A percentile compares a stretch with the other conserved stretches of the same genome.
These are phyloP conservation scores for Plasmodium coatneyi DNA, from an alignment of 169 alveolate genomes.

Conservation along the genomic window DNA sequence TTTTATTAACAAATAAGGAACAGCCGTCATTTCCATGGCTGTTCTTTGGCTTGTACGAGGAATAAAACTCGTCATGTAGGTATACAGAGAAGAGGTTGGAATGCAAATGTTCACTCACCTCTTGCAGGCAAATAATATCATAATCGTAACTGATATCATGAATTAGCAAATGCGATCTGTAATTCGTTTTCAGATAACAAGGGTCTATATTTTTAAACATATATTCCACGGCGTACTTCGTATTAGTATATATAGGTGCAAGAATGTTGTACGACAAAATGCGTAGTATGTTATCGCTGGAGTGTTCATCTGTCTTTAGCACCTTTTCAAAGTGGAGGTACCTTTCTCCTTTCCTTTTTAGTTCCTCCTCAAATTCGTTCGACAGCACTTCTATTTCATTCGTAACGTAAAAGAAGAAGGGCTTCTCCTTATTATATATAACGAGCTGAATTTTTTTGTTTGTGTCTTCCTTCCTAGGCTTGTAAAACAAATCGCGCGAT, in stretches of 20 bases:
- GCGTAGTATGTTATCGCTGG: conserved; percentile 14
- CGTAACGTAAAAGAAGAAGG: conserved; percentile 48
- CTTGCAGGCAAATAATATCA: conserved; percentile 68
- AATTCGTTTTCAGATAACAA: conserved; percentile 56
- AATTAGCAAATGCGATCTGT: conserved; percentile 63
- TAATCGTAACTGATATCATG: conserved; percentile 36
- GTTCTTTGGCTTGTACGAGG: conserved; percentile 43
- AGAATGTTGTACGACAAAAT: conserved; percentile 57
- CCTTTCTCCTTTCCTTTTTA: conserved; percentile 44
- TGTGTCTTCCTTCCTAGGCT: conserved; percentile 36
- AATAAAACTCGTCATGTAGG: conserved; percentile 41
- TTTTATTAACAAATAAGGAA: conserved; percentile 70
- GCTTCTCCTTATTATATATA: conserved; percentile 52
- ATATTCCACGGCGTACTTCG: conserved; percentile 53
- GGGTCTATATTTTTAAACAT: conserved; percentile 66
- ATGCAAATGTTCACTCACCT: conserved; percentile 71
- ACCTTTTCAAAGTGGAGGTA: conserved; percentile 15
- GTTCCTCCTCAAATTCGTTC: conserved; percentile 28
- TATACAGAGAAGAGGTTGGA: conserved; percentile 24
- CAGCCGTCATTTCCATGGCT: conserved; percentile 68
- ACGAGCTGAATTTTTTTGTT: conserved; percentile 46
- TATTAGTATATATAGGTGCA: conserved; percentile 72
- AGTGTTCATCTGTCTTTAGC: not conserved
- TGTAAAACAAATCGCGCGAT: conserved; percentile 45
- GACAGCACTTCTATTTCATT: conserved; percentile 23